Evolutionary conservation across 805 yeast genomes (phyloP), one percentile per base, ranked within the genome.

Genomic region (Wickerhamomyces queroliae): DNA sequence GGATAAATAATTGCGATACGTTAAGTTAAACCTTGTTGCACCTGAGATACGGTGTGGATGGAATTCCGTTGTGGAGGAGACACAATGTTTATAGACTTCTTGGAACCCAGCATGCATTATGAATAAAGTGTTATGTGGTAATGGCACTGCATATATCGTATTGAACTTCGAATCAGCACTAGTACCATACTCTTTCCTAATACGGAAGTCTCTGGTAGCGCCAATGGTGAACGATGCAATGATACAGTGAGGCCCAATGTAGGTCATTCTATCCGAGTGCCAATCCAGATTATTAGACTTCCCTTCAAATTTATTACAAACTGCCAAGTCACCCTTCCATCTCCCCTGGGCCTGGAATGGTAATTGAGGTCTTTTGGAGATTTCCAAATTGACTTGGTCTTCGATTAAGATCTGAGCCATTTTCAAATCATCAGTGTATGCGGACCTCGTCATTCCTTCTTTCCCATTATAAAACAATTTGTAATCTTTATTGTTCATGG

Each of bases 101-200:
- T 85, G 95, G 44, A 85, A 79, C 1, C 87, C 88, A 1, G 87
- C 83, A 43, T 80, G 78, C 95, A 85, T 84, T 3, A 85, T 59
- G 3, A 84, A 50, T 28, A 85, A 55, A 8, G 85, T 70, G 51
- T 85, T 85, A 55, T 85, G 89, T 0, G 86, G 83, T 3, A 81
- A 52, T n/a, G 78, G 81, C 1, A 81, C 65, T 22, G 83, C 61
- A 53, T 69, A 66, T 19, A 76, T 53, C 38, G 67, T 39, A 48
- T 50, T 28, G 25, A 44, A 42, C 11, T 48, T 57, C 2, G 43
- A 43, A 3, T 43, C 47, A 6, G 56, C 53, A 4, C 61, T 62
- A n/a, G n/a, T n/a, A 50, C 54, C 51, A 38, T 73, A 66, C 21
- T 52, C 61, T 40, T 67, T 68, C 39, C 80, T 61, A 5, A 83